Base-by-base conservation (phyloP, 2,329 filamentous ascomycete genomes). In the Epichloe sibirici region DNA sequence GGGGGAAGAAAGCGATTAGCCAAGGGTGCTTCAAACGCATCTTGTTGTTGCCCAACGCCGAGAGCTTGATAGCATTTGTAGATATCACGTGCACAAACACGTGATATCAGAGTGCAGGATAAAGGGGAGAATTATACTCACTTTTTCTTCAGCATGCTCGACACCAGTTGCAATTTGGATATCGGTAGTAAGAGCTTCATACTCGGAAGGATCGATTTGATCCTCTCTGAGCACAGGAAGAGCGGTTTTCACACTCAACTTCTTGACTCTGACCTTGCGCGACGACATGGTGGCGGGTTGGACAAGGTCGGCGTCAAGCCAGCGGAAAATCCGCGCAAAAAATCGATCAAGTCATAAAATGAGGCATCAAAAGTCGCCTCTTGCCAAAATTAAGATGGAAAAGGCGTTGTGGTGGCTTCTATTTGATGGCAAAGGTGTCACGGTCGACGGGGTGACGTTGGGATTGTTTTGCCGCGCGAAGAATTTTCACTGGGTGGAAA, bases 111-210 rank as follows among this genome's bases (percentile, higher is more conserved):
- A 59, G 61, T 58, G 58, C 52, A 60, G 55, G 51, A 45, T 56
- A 61, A 52, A 55, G 56, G 56, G 55, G 59, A 55, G 61, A 62
- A 59, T 58, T 59, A 58, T 57, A 88, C 90, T 82, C 72, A 96
- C 93, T 74, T 91, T 91, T 81, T 97, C 90, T 73, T 98, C 93
- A 59, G 84, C 88, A 68, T 95, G 90, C 72, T 98, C 93, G 63
- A 98, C 93, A 71, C 93, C 93, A 60, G 90, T 96, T 67, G 93
- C 90, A 67, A 96, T 89, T 85, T 88, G 73, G 77, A 82, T 75
- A 81, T 88, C 79, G 67, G 86, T 85, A 61, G 86, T 86, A 67
- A 91, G 83, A 63, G 87, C 81, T 72, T 95, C 88, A 70, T 96
- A 95, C 71, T 90, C 82, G 64, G 77, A 80, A 65, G 85, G 78